Base-by-base conservation (phyloP, 805 yeast genomes). In the Lipomyces sp. region DNA sequence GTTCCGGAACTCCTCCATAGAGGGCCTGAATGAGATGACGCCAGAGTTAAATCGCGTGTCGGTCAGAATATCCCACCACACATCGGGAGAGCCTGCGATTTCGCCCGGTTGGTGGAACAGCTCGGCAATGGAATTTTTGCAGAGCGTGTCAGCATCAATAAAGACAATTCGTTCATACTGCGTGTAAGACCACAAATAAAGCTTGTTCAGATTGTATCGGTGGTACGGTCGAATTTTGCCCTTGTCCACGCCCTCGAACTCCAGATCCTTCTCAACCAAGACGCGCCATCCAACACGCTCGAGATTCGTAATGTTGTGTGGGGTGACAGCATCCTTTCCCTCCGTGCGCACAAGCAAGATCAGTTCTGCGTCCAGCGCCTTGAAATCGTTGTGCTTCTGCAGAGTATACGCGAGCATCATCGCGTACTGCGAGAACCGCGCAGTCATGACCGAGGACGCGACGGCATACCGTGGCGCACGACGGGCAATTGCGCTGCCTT, bases 71-170 rank as follows among this genome's bases (percentile, higher is more conserved):
- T 61, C 57, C 60, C 62, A 52, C 64, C 64, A 61, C n/a, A 53
- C 53, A 31, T 61, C 64, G 1, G 61, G 60, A n/a, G 63, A 40
- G 1, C 63, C 64, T 5, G 63, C 64, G 22, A 60, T 54, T 42
- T 60, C 63, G 14, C 63, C 63, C 1, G 63, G 63, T 38, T 55
- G 51, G 16, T 47, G 43, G n/a, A 61, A 56, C 23, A 61, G 39
- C 42, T 61, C 64, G n/a, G 59, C 57, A 18, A 59, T 47, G 2
- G 61, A 55, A n/a, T 49, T 53, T 40, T 58, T 59, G 42, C 61
- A 58, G 14, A 78, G 65, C 7, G 79, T 75, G 61, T 79, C 83
- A 18, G 79, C 73, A 61, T 79, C 83, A 36, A 79, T 65, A 58
- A 75, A 79, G 32, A 79, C 72, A 2, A 79, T 66, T 43, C 68